Conservation (phyloP, 805 yeast species). For the Wickerhamomyces xylosicus region DNA sequence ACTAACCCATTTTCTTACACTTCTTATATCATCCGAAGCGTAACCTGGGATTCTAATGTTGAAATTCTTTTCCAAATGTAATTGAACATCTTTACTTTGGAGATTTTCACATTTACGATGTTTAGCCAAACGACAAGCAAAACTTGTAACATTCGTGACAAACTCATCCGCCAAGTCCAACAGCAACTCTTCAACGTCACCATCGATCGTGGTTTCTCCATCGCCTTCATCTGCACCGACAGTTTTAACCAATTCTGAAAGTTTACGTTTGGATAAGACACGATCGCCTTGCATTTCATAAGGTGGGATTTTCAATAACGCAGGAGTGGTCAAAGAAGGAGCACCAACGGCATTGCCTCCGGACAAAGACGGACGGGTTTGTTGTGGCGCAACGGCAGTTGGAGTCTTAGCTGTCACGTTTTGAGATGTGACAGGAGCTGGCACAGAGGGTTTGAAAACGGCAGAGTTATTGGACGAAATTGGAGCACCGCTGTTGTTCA, state of each 20-base stretch:
- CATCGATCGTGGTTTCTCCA: slow-evolving; percentile 83
- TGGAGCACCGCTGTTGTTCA: slow-evolving; percentile 7
- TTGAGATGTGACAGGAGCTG: slow-evolving; percentile 64
- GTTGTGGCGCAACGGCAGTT: slow-evolving; percentile 52
- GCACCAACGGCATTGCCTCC: slow-evolving; percentile 74
- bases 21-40: slow-evolving; percentile 81
- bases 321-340: slow-evolving; percentile 69
- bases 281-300: slow-evolving; percentile 77
- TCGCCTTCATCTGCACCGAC: slow-evolving; percentile 86
- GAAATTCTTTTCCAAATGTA: slow-evolving; percentile 91
- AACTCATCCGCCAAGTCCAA: slow-evolving; percentile 94
- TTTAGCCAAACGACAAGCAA: slow-evolving; percentile 92
- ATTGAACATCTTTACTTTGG: slow-evolving; percentile 82
- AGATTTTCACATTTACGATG: slow-evolving; percentile 83
- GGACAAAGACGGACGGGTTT: slow-evolving; percentile 70
- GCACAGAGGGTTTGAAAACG: slow-evolving; percentile 33
- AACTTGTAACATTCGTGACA: slow-evolving; percentile 79
- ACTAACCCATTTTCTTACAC: slow-evolving; percentile 64
- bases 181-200: slow-evolving; percentile 87
- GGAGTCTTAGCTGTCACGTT: slow-evolving; percentile 58
- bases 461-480: slow-evolving; percentile 18
- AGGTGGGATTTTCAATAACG: slow-evolving; percentile 62
- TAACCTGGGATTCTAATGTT: slow-evolving; percentile 91
- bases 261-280: slow-evolving; percentile 80
- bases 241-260: slow-evolving; percentile 76